Evolutionary conservation across 2,329 filamentous ascomycete species (phyloP).

Genomic region (Colletotrichum sp.): DNA sequence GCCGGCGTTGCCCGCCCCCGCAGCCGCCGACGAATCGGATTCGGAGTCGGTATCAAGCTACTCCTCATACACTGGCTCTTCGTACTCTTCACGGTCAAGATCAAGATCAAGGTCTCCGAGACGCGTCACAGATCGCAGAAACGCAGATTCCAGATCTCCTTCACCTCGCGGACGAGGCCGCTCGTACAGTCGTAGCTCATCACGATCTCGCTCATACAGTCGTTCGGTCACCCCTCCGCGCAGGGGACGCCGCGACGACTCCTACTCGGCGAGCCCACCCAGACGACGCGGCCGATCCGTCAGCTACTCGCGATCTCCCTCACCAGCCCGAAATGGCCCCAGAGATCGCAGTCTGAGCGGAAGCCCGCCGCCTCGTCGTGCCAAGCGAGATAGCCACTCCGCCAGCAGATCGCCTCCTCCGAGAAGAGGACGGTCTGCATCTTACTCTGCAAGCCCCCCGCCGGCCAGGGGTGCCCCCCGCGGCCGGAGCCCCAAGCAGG

Average conservation of each 20-base stretch:
- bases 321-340: slow-evolving; percentile 29
- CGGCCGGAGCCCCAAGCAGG: slow-evolving; percentile 4
- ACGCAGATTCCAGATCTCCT: slow-evolving; percentile 37
- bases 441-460: slow-evolving; percentile 24
- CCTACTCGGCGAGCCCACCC: slow-evolving; percentile 34
- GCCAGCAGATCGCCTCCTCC: slow-evolving; percentile 30
- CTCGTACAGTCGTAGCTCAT: slow-evolving; percentile 35
- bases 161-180: slow-evolving; percentile 28
- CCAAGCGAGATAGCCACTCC: slow-evolving; percentile 35
- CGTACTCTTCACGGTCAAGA: slow-evolving; percentile 58
- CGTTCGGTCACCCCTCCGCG: slow-evolving; percentile 21
- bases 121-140: slow-evolving; percentile 37
- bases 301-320: slow-evolving; percentile 30
- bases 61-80: slow-evolving; percentile 72
- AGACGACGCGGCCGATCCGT: slow-evolving; percentile 26
- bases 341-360: slow-evolving; percentile 16
- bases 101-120: slow-evolving; percentile 49
- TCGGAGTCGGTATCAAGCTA: slow-evolving; percentile 80
- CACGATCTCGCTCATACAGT: slow-evolving; percentile 39
- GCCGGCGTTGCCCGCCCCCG: slow-evolving; percentile 73
- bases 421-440: slow-evolving; percentile 24
- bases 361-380: slow-evolving; percentile 20
- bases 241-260: slow-evolving; percentile 19
- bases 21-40: slow-evolving; percentile 62
- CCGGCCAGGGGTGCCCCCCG: slow-evolving; percentile 4